Percentiles rank a stretch among this genome's conserved stretches.
Conservation (phyloP, 345 rosid genomes). For the Aethionema arabicum region DNA sequence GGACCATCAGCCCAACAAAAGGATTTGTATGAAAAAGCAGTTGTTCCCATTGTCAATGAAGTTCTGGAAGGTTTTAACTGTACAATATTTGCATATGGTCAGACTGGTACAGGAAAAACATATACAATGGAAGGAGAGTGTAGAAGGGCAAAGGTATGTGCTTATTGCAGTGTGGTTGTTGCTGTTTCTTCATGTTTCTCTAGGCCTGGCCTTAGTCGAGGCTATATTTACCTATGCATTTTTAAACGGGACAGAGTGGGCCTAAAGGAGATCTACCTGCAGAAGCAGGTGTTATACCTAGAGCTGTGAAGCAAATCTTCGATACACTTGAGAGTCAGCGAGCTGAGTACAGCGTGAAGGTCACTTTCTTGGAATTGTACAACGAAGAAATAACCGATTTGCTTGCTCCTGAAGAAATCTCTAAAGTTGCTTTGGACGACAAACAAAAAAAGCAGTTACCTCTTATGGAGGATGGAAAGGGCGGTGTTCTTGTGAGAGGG, state of each 20-base stretch:
- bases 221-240: too few species aligned
- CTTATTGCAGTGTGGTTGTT: neutral
- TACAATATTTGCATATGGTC: conserved; percentile 99
- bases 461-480: conserved; percentile 99
- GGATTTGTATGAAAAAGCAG: conserved; percentile 90
- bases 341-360: conserved; percentile 98
- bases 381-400: conserved; percentile 98
- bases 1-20: conserved; percentile 91
- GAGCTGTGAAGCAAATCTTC: conserved; percentile 95
- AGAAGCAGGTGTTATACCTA: conserved; percentile 97
- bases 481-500: conserved; percentile 98
- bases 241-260: conserved; percentile 54
- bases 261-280: conserved; percentile 79
- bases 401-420: conserved; percentile 94
- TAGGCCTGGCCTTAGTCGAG: too few species aligned
- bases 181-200: too few species aligned
- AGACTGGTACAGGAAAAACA: conserved; percentile 98
- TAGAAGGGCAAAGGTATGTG: conserved; percentile 76
- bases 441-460: conserved; percentile 95
- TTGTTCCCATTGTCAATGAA: conserved; percentile 92
- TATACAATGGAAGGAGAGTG: conserved; percentile 99
- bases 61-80: conserved; percentile 98
- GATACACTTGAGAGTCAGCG: conserved; percentile 97
- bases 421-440: conserved; percentile 67
- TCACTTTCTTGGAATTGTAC: conserved; percentile 89